phyloP scores from a whole-genome alignment of 2,329 filamentous ascomycete genomes.

The Aureobasidium sp. region DNA sequence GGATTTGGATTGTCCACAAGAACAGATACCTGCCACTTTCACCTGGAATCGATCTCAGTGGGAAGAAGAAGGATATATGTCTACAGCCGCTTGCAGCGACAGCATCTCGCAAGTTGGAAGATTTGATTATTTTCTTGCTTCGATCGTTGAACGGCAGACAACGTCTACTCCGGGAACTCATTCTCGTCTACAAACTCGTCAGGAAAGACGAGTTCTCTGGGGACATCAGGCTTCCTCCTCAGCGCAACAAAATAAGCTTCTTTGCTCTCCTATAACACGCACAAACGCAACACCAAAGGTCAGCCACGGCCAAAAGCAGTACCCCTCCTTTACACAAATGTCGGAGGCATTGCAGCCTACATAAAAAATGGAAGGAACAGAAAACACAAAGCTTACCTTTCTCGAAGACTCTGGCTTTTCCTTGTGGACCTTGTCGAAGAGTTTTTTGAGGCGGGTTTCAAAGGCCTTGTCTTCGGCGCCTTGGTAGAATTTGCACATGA shows the following conservation, averaged over 20 bases:
- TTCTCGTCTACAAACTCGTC: conserved; percentile 13
- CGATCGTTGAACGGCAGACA: no score
- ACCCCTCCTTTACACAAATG: no score
- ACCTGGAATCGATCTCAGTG: no score
- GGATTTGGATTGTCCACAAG: no score
- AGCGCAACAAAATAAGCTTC: conserved; percentile 84
- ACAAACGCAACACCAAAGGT: background rate
- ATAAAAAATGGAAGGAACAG: no score
- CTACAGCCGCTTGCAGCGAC: no score
- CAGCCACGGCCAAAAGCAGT: background rate
- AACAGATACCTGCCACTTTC: no score
- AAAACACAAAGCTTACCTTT: conserved; percentile 63
- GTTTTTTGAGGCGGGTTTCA: conserved; percentile 63
- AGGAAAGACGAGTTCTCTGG: conserved; percentile 40
- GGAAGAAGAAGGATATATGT: no score
- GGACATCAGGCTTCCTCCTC: conserved; percentile 52
- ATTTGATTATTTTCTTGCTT: no score
- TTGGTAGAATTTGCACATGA: conserved; percentile 97
- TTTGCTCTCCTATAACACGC: conserved; percentile 60
- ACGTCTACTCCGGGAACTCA: background rate
- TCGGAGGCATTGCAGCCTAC: no score
- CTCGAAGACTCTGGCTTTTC: conserved; percentile 91
- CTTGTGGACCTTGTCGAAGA: conserved; percentile 74
- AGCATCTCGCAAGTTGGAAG: no score
- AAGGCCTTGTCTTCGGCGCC: conserved; percentile 76